Base-by-base conservation (phyloP, 495 filamentous ascomycete species). In the Penicillium soppii region DNA sequence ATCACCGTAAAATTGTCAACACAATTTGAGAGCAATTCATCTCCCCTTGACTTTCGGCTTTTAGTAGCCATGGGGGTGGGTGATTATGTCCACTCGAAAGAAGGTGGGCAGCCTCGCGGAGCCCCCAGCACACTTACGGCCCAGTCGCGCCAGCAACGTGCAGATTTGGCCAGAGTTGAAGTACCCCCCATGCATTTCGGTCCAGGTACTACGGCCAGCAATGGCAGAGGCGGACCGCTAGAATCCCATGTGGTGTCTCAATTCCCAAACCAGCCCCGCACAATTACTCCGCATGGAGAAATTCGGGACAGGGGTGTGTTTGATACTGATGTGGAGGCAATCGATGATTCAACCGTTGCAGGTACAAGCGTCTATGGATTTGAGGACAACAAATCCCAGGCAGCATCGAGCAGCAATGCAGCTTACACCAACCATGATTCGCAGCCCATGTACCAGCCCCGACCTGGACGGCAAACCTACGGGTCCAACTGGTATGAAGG, bases 331-430 rank as follows among this genome's bases (percentile, higher is more conserved):
- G 71, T 74, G 7, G 74, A 77, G 41, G 72, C 64, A 4, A 58
- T 72, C 5, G 74, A 77, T 61, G 74, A 77, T 56, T 75, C 74
- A 7, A 77, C 74, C 7, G 64, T 77, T 47, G 69, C 68, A 1
- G 71, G 63, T 9, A 74, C 68, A 7, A 77, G 74, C 52, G 55
- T 74, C 7, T 59, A 62, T 7, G 71, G 65, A 9, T 53, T 47
- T 46, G 70, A 74, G 39, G 72, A 75, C 25, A 53, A 60, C 21
- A 63, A 63, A 9, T 57, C 63, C 26, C 68, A 62, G 38, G 47
- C 52, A 32, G 47, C 55, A n/a, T 56, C 59, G n/a, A 56, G 59
- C 20, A 35, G 30, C 1, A 55, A 60, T 49, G 52, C 48, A 32
- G 57, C 47, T 23, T 56, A 57, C 10, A 54, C 47, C 9, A 59